Base-by-base conservation (phyloP, 257 asterid genomes). In the Primulina tabacum region DNA sequence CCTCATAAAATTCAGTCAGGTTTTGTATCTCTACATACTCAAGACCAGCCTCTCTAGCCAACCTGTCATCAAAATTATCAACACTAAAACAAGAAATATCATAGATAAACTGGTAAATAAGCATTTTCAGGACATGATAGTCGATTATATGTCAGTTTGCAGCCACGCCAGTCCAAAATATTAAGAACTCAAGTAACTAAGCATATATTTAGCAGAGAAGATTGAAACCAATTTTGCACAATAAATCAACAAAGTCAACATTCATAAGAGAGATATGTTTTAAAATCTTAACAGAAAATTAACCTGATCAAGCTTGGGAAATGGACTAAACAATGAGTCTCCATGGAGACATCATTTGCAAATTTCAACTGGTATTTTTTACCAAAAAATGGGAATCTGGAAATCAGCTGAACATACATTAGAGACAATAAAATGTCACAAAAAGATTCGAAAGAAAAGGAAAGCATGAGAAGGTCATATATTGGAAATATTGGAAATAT, bases 41-140 rank as follows among this genome's bases (percentile, higher is more conserved):
- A 64, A 93, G 92, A 70, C 97, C 98, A 81, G 95, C 94, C 62
- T 90, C 98, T 81, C 98, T 86, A 66, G 97, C 97, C 90, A 90
- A 90, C 90, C 98, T 92, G 84, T 38, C 43, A 65, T 33, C 73
- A 59, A 57, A 29, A 65, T 71, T 68, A 8, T 38, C 68, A 71
- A 70, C 66, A 60, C 71, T 11, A 69, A 43, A 56, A 62, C 64
- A 12, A 58, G 8, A 73, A 69, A 65, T 50, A 65, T 75, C 9
- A 38, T 26, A 30, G 11, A 60, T 59, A 26, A 18, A 68, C 55
- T 12, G 10, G 34, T 28, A 47, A 64, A 72, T 47, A 69, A 29
- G 29, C 33, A 69, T 17, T 67, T 67, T 40, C 65, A 53, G 56
- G 50, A 56, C 64, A 34, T 64, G 64, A 60, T 60, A 21, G 35